phyloP scores from a whole-genome alignment of 805 yeast genomes.

The Blastobotrys mokoenaii region DNA sequence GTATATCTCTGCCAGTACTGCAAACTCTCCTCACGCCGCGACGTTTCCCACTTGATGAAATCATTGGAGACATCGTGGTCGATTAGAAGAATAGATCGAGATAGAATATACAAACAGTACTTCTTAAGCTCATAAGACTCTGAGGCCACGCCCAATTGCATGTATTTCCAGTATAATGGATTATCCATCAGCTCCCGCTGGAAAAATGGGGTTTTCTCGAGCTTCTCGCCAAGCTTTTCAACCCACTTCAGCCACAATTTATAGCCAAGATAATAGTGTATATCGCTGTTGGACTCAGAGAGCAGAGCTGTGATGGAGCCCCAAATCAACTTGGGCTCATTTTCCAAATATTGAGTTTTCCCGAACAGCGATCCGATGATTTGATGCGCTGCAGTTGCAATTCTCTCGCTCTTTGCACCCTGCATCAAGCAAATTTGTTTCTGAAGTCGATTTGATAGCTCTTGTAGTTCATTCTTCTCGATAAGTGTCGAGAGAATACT shows the following conservation, averaged over 20 bases:
- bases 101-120: constrained; percentile 55
- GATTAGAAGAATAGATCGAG: constrained; percentile 44
- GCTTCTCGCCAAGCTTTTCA: background rate
- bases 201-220: constrained; percentile 2
- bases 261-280: constrained; percentile 10
- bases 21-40: constrained; percentile 26
- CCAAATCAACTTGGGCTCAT: background rate
- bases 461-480: background rate
- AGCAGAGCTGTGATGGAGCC: background rate
- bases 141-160: constrained; percentile 51
- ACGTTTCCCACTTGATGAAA: constrained; percentile 39
- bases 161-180: constrained; percentile 42
- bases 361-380: background rate
- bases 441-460: background rate
- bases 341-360: background rate
- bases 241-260: constrained; percentile 18
- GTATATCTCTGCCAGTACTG: constrained; percentile 63
- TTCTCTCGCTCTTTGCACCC: background rate
- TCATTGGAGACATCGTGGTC: constrained; percentile 27
- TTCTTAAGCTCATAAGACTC: constrained; percentile 60
- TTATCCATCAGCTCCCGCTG: constrained; percentile 8
- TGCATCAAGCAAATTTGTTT: background rate
- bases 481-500: background rate
- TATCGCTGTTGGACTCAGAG: background rate
- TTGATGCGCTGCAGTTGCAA: background rate